Conservation (phyloP, 306 rosid genomes). For the Geum urbanum region DNA sequence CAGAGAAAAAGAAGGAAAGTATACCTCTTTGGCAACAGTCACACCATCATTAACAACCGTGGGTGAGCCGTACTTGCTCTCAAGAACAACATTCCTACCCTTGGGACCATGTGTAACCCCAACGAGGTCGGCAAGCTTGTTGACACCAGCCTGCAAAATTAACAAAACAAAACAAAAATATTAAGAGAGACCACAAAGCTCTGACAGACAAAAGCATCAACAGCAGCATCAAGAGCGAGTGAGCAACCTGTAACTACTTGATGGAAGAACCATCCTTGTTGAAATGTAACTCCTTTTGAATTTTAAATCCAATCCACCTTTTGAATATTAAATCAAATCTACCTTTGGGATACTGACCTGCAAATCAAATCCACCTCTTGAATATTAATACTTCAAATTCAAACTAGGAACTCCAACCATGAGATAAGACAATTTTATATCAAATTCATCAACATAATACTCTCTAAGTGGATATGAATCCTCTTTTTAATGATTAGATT, state of each 20-base stretch:
- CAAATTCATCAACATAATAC: no score
- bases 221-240: no score
- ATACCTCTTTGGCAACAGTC: conserved; percentile 93
- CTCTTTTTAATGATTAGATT: no score
- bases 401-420: no score
- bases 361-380: not conserved
- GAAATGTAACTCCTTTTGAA: conserved; percentile 88
- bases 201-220: no score
- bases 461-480: no score
- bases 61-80: conserved; percentile 98
- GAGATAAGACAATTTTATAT: no score
- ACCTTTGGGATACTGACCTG: conserved; percentile 45
- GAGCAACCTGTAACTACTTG: conserved; percentile 65
- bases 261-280: conserved; percentile 91
- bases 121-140: conserved; percentile 96
- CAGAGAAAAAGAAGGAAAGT: not conserved
- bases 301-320: no score
- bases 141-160: conserved; percentile 86
- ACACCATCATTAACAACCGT: conserved; percentile 97
- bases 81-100: conserved; percentile 95
- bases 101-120: conserved; percentile 99
- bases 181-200: not conserved
- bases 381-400: no score
- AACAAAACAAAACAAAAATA: no score
- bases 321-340: no score